Percentiles rank a stretch among this genome's conserved stretches.
Conservation (phyloP, 2,329 filamentous ascomycete species). For the Fusarium verrucosum region DNA sequence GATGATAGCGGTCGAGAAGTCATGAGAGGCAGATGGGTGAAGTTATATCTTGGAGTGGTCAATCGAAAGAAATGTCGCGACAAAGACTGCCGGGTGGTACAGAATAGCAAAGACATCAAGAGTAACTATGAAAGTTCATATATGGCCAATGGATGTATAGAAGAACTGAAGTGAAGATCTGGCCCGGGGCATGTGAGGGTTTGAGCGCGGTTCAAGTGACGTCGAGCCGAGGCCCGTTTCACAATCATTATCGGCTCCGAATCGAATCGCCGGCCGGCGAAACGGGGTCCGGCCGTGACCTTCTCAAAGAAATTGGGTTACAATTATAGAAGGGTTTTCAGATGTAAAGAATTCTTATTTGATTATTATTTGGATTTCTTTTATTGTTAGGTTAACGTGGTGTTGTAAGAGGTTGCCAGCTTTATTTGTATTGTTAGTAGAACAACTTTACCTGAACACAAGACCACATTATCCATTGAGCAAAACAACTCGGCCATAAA, state of each 20-base stretch:
- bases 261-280: slow-evolving; percentile 15
- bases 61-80: slow-evolving; percentile 11
- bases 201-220: slow-evolving; percentile 21
- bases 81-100: slow-evolving; percentile 22
- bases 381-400: not conserved
- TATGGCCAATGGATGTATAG: slow-evolving; percentile 7
- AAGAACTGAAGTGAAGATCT: not conserved
- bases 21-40: slow-evolving; percentile 20
- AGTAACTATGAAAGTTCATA: not conserved
- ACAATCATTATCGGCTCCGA: slow-evolving; percentile 28
- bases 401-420: not conserved
- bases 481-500: fast-evolving
- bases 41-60: slow-evolving; percentile 10
- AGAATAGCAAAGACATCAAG: slow-evolving; percentile 30
- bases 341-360: not conserved
- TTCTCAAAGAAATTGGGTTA: not conserved
- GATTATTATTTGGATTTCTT: not conserved
- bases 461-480: no score
- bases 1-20: slow-evolving; percentile 20
- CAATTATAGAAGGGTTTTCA: not conserved
- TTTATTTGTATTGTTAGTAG: no score
- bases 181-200: slow-evolving; percentile 26
- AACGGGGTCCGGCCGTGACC: not conserved
- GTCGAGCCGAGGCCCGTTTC: slow-evolving; percentile 41
- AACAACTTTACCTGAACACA: not conserved